phyloP scores from a whole-genome alignment of 2,329 filamentous ascomycete genomes.

The Cryphonectria parasitica region DNA sequence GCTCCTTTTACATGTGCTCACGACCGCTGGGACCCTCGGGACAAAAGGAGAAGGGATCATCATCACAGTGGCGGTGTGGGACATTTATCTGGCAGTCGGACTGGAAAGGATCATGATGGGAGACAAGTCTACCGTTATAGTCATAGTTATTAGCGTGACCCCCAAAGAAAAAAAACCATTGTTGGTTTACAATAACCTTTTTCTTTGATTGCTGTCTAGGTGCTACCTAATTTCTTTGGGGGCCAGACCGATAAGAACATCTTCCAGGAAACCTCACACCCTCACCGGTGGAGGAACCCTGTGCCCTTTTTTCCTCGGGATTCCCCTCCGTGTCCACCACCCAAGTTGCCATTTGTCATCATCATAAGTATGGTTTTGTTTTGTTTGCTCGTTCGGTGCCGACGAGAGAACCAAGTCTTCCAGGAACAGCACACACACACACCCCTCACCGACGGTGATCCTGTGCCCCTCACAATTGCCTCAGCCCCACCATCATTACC shows the following conservation, averaged over 20 bases:
- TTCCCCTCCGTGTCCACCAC: too few species aligned
- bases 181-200: background rate
- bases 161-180: too few species aligned
- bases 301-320: too few species aligned
- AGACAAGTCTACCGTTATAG: background rate
- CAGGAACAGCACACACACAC: background rate
- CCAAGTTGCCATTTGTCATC: too few species aligned
- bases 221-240: background rate
- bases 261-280: background rate
- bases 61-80: constrained; percentile 83
- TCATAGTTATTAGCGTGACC: too few species aligned
- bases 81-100: constrained; percentile 71
- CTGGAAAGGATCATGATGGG: constrained; percentile 18
- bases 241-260: background rate
- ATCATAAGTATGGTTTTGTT: too few species aligned
- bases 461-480: too few species aligned
- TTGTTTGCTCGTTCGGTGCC: too few species aligned
- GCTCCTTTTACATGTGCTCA: constrained; percentile 66
- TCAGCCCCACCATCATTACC: too few species aligned
- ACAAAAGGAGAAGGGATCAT: constrained; percentile 79
- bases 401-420: too few species aligned
- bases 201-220: background rate
- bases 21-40: constrained; percentile 84
- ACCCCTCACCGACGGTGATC: background rate
- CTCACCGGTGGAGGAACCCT: too few species aligned